Percentiles rank a stretch among this genome's conserved stretches.
phyloP scores from a whole-genome alignment of 1,139 yeast species.

The Lodderomyces orthopsilosis region DNA sequence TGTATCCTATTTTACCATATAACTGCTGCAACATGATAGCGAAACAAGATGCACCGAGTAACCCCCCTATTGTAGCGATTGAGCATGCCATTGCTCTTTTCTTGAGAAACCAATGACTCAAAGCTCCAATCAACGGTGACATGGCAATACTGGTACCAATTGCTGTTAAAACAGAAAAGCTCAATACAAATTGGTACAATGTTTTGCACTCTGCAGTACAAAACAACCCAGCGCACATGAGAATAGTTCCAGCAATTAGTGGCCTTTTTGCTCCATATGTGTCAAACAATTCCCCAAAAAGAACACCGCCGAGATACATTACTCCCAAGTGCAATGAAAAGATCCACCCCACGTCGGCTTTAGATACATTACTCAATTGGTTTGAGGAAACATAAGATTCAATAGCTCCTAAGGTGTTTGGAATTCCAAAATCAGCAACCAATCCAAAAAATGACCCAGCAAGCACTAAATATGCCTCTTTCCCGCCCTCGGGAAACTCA shows the following conservation, averaged over 20 bases:
- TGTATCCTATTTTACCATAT: slow-evolving; percentile 49
- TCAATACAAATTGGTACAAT: slow-evolving; percentile 58
- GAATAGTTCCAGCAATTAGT: slow-evolving; percentile 43
- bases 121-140: slow-evolving; percentile 57
- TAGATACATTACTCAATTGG: slow-evolving; percentile 42
- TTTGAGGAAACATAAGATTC: slow-evolving; percentile 55
- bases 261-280: slow-evolving; percentile 50
- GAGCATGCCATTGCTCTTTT: slow-evolving; percentile 58
- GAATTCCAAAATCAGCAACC: slow-evolving; percentile 60
- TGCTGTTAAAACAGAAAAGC: slow-evolving; percentile 57
- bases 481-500: slow-evolving; percentile 64
- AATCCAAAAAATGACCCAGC: slow-evolving; percentile 61
- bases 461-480: slow-evolving; percentile 54
- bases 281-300: slow-evolving; percentile 64
- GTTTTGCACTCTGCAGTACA: slow-evolving; percentile 50
- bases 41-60: slow-evolving; percentile 59
- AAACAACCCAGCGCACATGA: slow-evolving; percentile 49
- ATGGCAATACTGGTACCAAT: slow-evolving; percentile 56
- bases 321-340: slow-evolving; percentile 57
- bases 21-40: slow-evolving; percentile 53
- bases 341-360: slow-evolving; percentile 59
- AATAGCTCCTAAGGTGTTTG: slow-evolving; percentile 58
- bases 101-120: slow-evolving; percentile 60
- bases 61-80: slow-evolving; percentile 59
- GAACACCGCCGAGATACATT: slow-evolving; percentile 55